Base-by-base conservation (phyloP, 441 rosid genomes). In the Melianthus villosus region DNA sequence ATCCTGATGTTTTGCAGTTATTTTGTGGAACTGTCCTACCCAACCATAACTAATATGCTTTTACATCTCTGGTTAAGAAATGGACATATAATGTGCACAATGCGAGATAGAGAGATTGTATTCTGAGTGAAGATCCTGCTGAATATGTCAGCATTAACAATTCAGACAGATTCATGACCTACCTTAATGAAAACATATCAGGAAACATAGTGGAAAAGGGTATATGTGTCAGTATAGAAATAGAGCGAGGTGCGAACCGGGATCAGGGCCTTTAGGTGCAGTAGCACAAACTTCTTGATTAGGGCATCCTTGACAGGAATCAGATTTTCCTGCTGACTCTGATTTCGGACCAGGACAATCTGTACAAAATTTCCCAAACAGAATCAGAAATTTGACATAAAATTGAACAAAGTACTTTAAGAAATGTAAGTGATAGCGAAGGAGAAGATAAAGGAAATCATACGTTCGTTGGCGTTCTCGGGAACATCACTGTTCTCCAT, bases 241-340 rank as follows among this genome's bases (percentile, higher is more conserved):
- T 14, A 23, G 31, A 19, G 17, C 44, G 28, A 25, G 27, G 27
- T n/a, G 11, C 10, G 16, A 12, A 87, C 97, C 97, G 53, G 95
- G 95, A 57, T 83, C 95, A 16, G 93, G 97, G 58, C 95, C 95
- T 54, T 83, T 83, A 11, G 97, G 97, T n/a, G 87, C 95, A 32
- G 85, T 58, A 38, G 95, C 91, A 57, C 97, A 83, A 39, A 39
- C 79, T 65, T 83, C 61, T 51, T 87, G 97, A 58, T 83, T 83
- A 40, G 97, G 97, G 48, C 83, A 77, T 44, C 94, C 94, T 51
- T 71, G 60, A 16, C 94, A 79, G 3, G 74, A 54, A 62, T 79
- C 92, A 0, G 82, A 70, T 57, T 79, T 65, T 4, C 94, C 94
- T 1, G 92, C 92, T 14, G 58, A 23, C 16, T 83, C 92, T 1